Evolutionary conservation across 2,329 filamentous ascomycete genomes (phyloP), one percentile per base, ranked within the genome.

Genomic region (Cladosporium sp.): DNA sequence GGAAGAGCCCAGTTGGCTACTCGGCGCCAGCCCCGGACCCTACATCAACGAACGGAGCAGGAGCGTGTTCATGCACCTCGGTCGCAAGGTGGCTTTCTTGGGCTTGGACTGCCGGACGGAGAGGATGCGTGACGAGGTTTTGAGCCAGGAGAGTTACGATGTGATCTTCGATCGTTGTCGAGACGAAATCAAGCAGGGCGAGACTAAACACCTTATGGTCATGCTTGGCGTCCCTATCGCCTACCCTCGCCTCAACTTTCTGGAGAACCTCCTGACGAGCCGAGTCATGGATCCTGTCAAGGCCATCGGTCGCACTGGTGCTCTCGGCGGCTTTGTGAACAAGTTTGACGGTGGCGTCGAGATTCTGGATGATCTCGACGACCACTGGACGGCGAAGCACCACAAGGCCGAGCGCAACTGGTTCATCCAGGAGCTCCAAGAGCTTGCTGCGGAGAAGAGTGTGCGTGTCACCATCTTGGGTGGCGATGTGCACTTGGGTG

Each of bases 381-480:
- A 97, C 68, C 92, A 99, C 66, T 99, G 93, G 93, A 96, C 92
- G 1, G 89, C 92, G 34, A 95, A 89, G 65, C 88, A 90, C 64
- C 91, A 97, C 73, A 99, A 97, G 67, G 78, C 83, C 20, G 93
- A 99, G 70, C 83, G 93, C 44, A 88, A 85, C 55, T 86, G 88
- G 68, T 78, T 97, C 55, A 82, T 99, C 36, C 87, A 93, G 65
- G 90, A 96, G 61, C 74, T 99, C 20, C 95, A 99, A 69, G 89
- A 96, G 62, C 77, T 99, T 53, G 91, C 95, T 7, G 89, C 89
- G 18, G 89, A 93, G 66, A 95, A 95, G 67, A 96, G 89, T 12
- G 81, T 96, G 45, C 86, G 93, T 38, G 78, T 99, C 45, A 97
- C 92, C 0, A 89, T 99, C 54, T 78, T 99, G 47, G 89, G 91